Evolutionary conservation across 2,329 filamentous ascomycete genomes (phyloP), one percentile per base, ranked within the genome.

Genomic region (Neurospora crassa): DNA sequence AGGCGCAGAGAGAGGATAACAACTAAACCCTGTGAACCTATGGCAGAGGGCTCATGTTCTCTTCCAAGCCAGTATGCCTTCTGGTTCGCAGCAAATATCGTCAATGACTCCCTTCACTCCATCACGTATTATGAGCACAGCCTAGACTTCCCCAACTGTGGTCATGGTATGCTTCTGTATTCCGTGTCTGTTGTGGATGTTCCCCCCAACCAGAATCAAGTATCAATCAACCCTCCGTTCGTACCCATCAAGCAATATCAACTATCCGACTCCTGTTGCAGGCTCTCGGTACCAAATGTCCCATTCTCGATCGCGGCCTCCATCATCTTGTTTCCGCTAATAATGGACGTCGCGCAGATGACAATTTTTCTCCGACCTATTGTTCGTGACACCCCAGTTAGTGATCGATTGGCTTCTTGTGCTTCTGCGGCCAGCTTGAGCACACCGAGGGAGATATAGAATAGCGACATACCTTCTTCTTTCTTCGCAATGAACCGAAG

Each of bases 321-420:
- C 86, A 99, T 94, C 83, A 97, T 92, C 78, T 87, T 89, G 80
- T 95, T 92, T 40, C 96, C 96, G 82, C 89, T 97, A 72, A 98
- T 89, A 59, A 99, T 91, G 70, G 92, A 92, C 18, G 96, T 99
- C 68, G 96, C 95, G 80, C 93, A 96, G 78, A 99, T 94, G 68
- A 99, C 85, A 76, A 99, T 91, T 78, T 92, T 92, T 79, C 92
- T 90, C 76, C 91, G 90, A 69, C 86, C 90, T 90, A 63, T 3
- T n/a, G 78, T 73, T 67, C 20, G 68, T 45, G 41, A 37, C 7
- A 70, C 67, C 68, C 53, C 24, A 71, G 71, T 42, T 68, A 42
- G 37, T 68, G 24, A 20, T 41, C 37, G 67, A 68, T 40, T 68
- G 16, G 20, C 67, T 40, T 68, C 18, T n/a, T 41, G n/a, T 41